Evolutionary conservation across 78 protist genomes (phyloP).

Genomic region (Speleostelium caveatum): DNA sequence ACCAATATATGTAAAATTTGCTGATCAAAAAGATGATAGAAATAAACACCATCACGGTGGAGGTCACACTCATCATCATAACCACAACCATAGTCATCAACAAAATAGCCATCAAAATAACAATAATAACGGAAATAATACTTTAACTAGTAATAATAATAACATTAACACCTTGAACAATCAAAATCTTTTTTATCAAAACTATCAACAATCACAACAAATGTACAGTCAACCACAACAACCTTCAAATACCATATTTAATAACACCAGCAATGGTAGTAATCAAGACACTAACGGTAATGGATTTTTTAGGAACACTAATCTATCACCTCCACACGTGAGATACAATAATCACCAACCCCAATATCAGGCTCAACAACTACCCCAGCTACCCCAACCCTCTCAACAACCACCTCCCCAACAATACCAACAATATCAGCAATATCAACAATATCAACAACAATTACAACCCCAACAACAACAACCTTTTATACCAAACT

Average conservation of each 20-base stretch:
- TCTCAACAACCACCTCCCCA: background rate
- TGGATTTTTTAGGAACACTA: background rate
- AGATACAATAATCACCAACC: background rate
- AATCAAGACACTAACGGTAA: background rate
- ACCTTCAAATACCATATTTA: background rate
- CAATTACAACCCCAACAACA: background rate
- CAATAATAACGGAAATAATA: background rate
- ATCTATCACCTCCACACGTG: background rate
- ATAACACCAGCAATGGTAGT: background rate
- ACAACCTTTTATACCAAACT: background rate
- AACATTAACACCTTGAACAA: background rate
- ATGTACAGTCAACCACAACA: background rate
- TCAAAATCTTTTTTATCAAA: background rate
- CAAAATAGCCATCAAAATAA: background rate
- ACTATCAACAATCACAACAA: background rate
- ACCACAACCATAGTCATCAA: background rate
- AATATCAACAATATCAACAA: background rate
- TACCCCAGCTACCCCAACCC: background rate
- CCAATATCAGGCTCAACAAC: background rate
- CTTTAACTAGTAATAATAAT: no score
- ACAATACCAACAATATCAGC: background rate
- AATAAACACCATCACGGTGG: background rate
- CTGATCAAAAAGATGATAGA: background rate
- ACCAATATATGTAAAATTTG: constrained; percentile 47
- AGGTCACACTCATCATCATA: background rate